Conservation (phyloP, 1,284 basidiomycete genomes). For the Fomitiporia mediterranea region DNA sequence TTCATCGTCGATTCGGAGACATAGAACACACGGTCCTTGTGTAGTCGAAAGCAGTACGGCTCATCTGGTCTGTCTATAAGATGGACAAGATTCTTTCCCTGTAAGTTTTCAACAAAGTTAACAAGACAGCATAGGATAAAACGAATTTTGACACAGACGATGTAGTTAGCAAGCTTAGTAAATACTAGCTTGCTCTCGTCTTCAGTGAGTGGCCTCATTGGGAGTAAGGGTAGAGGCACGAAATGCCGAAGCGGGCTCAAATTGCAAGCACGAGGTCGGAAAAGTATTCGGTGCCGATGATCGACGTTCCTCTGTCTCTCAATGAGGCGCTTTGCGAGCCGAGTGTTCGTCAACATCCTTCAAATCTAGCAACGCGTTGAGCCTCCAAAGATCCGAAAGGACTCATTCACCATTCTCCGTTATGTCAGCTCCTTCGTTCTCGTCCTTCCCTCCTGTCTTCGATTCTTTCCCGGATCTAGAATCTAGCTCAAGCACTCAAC, state of each 20-base stretch:
- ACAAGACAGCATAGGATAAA: too few relatives aligned
- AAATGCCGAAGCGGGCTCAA: not conserved
- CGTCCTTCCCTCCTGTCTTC: constrained; percentile 24
- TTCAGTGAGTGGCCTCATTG: constrained; percentile 81
- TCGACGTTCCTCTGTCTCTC: constrained; percentile 7
- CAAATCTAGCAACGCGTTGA: too few relatives aligned
- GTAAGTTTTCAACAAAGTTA: constrained; percentile 5
- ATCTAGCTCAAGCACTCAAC: constrained; percentile 13
- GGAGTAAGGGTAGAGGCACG: not conserved
- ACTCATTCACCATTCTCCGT: too few relatives aligned
- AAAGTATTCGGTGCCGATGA: not conserved
- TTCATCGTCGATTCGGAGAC: constrained; percentile 92
- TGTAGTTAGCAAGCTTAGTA: constrained; percentile 88
- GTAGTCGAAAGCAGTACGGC: constrained; percentile 86
- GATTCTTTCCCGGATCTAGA: constrained; percentile 23
- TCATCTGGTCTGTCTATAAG: constrained; percentile 84
- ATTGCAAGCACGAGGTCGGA: not conserved
- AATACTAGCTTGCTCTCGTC: constrained; percentile 86
- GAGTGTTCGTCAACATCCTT: too few relatives aligned
- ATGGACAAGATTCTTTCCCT: constrained; percentile 90
- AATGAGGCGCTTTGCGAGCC: too few relatives aligned
- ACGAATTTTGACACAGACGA: constrained; percentile 42
- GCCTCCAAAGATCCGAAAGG: too few relatives aligned
- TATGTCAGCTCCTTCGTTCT: constrained; percentile 24
- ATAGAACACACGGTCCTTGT: constrained; percentile 91